Percentiles rank a stretch among this genome's conserved stretches.
Evolutionary conservation across 805 yeast genomes (phyloP).

Genomic region (Lachancea cidri): DNA sequence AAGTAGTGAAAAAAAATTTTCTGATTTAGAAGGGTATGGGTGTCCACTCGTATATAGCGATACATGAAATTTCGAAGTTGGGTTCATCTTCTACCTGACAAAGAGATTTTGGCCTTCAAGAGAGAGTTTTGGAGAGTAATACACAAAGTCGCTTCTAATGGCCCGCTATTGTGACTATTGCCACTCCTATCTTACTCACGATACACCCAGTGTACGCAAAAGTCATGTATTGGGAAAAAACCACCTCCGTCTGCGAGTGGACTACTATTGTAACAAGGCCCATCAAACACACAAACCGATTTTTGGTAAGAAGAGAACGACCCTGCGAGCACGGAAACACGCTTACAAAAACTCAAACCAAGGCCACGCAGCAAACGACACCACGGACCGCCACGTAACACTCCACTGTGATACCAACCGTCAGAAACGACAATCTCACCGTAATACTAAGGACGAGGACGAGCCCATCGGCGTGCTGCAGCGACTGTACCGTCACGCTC

Average conservation of each 20-base stretch:
- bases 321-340: constrained; percentile 2
- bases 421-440: constrained; percentile 5
- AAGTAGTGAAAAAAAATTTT: background rate
- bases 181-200: constrained; percentile 77
- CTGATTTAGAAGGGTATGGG: background rate
- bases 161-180: constrained; percentile 79
- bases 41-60: background rate
- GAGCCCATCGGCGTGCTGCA: constrained; percentile 4
- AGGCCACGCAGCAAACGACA: background rate
- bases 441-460: background rate
- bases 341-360: background rate
- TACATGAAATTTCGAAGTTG: background rate
- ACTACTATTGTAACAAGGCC: constrained; percentile 56
- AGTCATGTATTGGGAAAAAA: constrained; percentile 74
- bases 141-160: constrained; percentile 1
- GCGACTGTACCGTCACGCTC: constrained; percentile 26
- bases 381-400: constrained; percentile 3
- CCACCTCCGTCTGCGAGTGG: constrained; percentile 66
- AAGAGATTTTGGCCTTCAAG: too few species aligned
- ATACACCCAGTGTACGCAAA: constrained; percentile 78
- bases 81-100: too few species aligned
- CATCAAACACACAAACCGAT: constrained; percentile 2
- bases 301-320: background rate
- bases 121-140: too few species aligned
- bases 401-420: constrained; percentile 10